Evolutionary conservation across 768 basidiomycete species (phyloP).

Genomic region (Podaxis sp.): DNA sequence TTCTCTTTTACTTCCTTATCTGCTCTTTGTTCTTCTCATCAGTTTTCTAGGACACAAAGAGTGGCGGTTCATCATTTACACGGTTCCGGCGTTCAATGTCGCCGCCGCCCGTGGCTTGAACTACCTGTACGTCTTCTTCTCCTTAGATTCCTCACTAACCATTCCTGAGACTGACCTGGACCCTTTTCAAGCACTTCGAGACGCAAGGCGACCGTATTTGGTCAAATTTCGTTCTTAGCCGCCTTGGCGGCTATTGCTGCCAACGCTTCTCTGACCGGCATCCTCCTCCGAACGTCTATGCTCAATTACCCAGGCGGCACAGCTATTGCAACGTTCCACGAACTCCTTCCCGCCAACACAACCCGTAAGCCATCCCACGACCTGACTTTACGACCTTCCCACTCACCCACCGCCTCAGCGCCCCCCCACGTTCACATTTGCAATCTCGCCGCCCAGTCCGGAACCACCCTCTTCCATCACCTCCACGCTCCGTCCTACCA

Average conservation of each 20-base stretch:
- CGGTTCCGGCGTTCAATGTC: slow-evolving; percentile 78
- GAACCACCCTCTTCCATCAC: slow-evolving; percentile 86
- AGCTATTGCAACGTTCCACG: slow-evolving; percentile 65
- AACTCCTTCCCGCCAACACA: slow-evolving; percentile 32
- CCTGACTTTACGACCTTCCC: not conserved
- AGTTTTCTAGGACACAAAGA: slow-evolving; percentile 91
- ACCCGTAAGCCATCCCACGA: slow-evolving; percentile 14
- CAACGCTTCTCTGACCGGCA: slow-evolving; percentile 52
- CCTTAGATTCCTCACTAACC: not conserved
- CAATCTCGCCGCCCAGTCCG: slow-evolving; percentile 86
- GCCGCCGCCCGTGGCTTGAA: slow-evolving; percentile 66
- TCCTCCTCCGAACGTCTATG: slow-evolving; percentile 58
- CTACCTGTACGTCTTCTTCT: slow-evolving; percentile 52
- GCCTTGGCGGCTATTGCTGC: slow-evolving; percentile 45
- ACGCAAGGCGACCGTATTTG: slow-evolving; percentile 46
- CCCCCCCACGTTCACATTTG: slow-evolving; percentile 68
- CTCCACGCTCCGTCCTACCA: slow-evolving; percentile 57
- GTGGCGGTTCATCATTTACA: slow-evolving; percentile 94
- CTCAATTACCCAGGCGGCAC: slow-evolving; percentile 89
- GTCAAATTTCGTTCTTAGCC: slow-evolving; percentile 42
- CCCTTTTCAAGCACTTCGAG: slow-evolving; percentile 38
- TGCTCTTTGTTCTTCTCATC: slow-evolving; percentile 58
- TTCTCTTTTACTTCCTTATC: slow-evolving; percentile 47
- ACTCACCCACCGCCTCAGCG: slow-evolving; percentile 3
- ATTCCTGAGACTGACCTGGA: not conserved